Evolutionary conservation across 1,139 yeast species (phyloP), one percentile per base, ranked within the genome.

Genomic region (Saccharomycopsis hybrid): DNA sequence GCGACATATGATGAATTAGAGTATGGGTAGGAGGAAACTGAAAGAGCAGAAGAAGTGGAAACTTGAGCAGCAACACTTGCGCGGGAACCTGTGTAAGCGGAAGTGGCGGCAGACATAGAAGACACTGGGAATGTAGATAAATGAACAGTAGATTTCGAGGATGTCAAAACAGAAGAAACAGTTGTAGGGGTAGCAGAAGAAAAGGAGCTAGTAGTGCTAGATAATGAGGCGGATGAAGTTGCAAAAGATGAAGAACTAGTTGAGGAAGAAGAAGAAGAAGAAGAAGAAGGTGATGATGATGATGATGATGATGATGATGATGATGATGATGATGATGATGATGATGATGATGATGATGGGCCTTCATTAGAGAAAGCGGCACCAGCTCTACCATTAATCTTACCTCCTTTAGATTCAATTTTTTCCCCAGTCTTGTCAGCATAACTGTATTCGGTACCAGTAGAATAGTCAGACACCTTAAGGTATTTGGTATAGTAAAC

Each of bases 391-490:
- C 89, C 92, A 59, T 79, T 73, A 46, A 86, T 72, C 49, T 67
- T 62, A 51, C 95, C 95, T 59, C 72, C 77, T 33, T 70, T 68
- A 33, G 94, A 80, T 36, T 72, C 63, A 55, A 88, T 85, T 3
- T 87, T 83, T 37, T 66, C 60, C 32, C 96, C 96, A 25, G 82
- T 63, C 44, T 71, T 69, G 60, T 80, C 92, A 44, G 73, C 64
- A 64, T 87, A 88, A 42, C 70, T 62, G 65, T 89, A 88, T 55
- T 74, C 73, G 1, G 74, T 62, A 42, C 97, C 97, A 18, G 88
- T 74, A 2, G 96, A 88, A 65, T 88, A 89, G 65, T 89, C 96
- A 37, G 80, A 70, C 18, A 85, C 86, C 44, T 74, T 65, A 43
- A 88, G 60, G 7, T 76, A 71, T 60, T 82, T 72, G 56, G 88